Percentiles rank a stretch among this genome's conserved stretches.
Conservation (phyloP, 768 basidiomycete genomes). For the Phanerodontia chrysosporium region DNA sequence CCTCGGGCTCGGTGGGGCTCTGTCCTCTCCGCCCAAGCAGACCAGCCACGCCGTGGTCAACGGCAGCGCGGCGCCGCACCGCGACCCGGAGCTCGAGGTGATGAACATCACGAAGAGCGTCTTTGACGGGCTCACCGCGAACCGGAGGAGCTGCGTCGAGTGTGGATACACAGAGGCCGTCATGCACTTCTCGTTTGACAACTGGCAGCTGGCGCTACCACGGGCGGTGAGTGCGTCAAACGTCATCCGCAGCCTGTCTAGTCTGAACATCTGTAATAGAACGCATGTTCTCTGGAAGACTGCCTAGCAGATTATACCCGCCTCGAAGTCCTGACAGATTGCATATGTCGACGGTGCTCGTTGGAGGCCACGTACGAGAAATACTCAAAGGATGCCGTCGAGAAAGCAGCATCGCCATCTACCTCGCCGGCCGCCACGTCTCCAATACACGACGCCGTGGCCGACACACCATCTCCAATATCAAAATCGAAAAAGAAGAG, state of each 20-base stretch:
- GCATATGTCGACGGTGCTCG: conserved; percentile 90
- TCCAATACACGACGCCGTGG: conserved; percentile 17
- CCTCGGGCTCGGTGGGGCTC: conserved; percentile 64
- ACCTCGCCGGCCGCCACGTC: background rate
- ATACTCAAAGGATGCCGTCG: conserved; percentile 45
- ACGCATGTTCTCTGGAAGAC: conserved; percentile 66
- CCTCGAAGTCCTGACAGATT: conserved; percentile 85
- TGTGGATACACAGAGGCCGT: conserved; percentile 95
- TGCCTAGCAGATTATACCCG: conserved; percentile 87
- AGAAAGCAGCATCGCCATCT: conserved; percentile 35
- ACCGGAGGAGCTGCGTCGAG: conserved; percentile 78
- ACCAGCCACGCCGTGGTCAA: background rate
- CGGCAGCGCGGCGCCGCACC: conserved; percentile 18
- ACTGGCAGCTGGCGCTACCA: conserved; percentile 76
- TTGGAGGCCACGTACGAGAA: conserved; percentile 67
- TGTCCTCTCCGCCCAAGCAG: background rate
- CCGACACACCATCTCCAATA: conserved; percentile 43
- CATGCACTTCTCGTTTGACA: conserved; percentile 87
- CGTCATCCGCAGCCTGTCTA: background rate
- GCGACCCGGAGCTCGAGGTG: background rate
- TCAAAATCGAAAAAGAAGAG: conserved; percentile 82
- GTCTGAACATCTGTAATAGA: background rate
- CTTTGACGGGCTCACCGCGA: conserved; percentile 89
- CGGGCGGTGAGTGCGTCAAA: conserved; percentile 44
- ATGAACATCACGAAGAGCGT: conserved; percentile 58